Evolutionary conservation across 2,329 filamentous ascomycete species (phyloP), one percentile per base, ranked within the genome.

Genomic region (Cladosporium austrohemisphaericum): DNA sequence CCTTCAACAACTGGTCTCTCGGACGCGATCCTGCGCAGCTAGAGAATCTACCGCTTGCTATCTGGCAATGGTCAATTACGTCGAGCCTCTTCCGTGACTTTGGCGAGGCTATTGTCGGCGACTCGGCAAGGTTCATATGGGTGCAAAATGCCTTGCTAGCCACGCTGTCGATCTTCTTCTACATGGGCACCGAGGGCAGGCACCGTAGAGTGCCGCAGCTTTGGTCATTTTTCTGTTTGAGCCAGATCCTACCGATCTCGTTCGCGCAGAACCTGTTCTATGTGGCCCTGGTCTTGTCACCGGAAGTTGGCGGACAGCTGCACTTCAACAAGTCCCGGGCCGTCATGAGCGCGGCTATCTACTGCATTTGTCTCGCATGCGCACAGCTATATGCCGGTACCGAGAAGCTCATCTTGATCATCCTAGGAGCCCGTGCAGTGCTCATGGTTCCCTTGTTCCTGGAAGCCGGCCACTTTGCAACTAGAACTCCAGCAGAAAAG

Each of bases 251-350:
- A 16, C 64, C 64, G 1, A 60, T 65, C 8, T 65, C 63, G 1
- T 68, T 66, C 46, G 53, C 60, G 3, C 62, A 62, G 46, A 65
- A 65, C 23, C 51, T 68, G 8, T 63, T 67, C 51, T 65, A 62
- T 41, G 33, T 66, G n/a, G 60, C 37, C 2, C 16, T 65, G 10
- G 49, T 64, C 16, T 50, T 55, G 10, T 50, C 54, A 5, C 37
- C 52, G 9, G 16, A 37, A 19, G 28, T 7, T 9, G 22, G 14
- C 1, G n/a, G 25, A 3, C 33, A 47, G 26, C 40, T 38, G 16
- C 49, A 47, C 8, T 41, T 49, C 31, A 41, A 23, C 36, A 44
- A 47, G 14, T 32, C 20, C n/a, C 14, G 13, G 16, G 31, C 44
- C 16, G 29, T 20, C n/a, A 5, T 41, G 31, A 35, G 31, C 29